Evolutionary conservation across 2,329 filamentous ascomycete species (phyloP).

Genomic region (Pseudocercospora cruenta): DNA sequence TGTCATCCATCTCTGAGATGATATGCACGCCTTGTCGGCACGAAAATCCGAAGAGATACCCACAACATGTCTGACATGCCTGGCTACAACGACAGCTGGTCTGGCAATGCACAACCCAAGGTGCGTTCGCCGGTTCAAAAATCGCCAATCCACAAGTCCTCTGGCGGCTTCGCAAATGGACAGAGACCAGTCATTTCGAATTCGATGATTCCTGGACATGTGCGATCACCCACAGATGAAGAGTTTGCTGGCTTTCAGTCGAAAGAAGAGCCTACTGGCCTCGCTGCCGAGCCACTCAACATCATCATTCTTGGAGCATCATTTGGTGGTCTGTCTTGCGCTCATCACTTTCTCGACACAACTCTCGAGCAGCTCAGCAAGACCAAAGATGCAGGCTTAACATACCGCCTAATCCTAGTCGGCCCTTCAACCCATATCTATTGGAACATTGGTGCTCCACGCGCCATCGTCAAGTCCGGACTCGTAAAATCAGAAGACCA

Average conservation of each 20-base stretch:
- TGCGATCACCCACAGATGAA: conserved; percentile 5
- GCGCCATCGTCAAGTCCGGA: conserved; percentile 42
- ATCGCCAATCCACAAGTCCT: not conserved
- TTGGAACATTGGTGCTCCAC: conserved; percentile 45
- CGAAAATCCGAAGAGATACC: not conserved
- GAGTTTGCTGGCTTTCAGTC: conserved; percentile 3
- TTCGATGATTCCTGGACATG: not conserved
- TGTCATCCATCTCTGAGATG: not conserved
- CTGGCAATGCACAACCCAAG: not conserved
- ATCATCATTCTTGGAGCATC: conserved; percentile 46
- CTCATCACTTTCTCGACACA: conserved; percentile 43
- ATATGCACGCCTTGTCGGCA: not conserved
- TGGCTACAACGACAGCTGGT: conserved; percentile 1
- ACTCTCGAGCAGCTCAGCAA: conserved; percentile 36
- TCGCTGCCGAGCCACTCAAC: conserved; percentile 35
- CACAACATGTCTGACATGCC: conserved; percentile 1
- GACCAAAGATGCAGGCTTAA: conserved; percentile 15
- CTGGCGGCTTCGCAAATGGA: not conserved
- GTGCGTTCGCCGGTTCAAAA: not conserved
- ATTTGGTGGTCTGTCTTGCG: conserved; percentile 43
- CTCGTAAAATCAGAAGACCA: conserved; percentile 39
- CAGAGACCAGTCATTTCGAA: not conserved
- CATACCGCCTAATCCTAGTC: conserved; percentile 41
- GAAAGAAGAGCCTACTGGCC: conserved; percentile 20
- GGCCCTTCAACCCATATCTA: conserved; percentile 42